phyloP scores from a whole-genome alignment of 192 early-diverging fungal species.

The Kappamyces sp. region DNA sequence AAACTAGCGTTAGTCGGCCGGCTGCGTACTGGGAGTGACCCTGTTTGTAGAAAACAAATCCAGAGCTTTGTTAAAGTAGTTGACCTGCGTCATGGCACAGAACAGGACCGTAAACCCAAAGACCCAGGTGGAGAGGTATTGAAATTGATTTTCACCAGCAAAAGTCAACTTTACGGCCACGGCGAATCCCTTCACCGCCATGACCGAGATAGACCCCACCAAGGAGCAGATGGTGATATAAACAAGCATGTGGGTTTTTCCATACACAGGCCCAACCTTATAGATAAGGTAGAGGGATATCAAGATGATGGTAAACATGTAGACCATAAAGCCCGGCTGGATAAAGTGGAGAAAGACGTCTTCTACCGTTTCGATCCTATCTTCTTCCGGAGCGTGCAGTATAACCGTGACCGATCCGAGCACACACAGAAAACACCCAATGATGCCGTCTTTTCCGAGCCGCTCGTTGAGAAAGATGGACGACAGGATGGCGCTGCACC shows the following conservation, averaged over 20 bases:
- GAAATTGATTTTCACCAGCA: slow-evolving; percentile 87
- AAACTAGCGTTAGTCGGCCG: slow-evolving; percentile 59
- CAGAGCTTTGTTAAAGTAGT: slow-evolving; percentile 97
- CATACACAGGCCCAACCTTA: slow-evolving; percentile 69
- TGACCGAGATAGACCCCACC: slow-evolving; percentile 80
- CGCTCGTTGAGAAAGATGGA: slow-evolving; percentile 84
- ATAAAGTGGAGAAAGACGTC: slow-evolving; percentile 76
- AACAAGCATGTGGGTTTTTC: slow-evolving; percentile 74
- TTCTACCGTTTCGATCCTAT: slow-evolving; percentile 71
- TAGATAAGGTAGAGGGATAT: slow-evolving; percentile 76
- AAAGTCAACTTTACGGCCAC: slow-evolving; percentile 89
- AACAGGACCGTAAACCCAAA: slow-evolving; percentile 72
- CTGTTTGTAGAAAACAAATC: slow-evolving; percentile 85
- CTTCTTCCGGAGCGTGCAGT: slow-evolving; percentile 81
- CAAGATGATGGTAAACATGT: slow-evolving; percentile 59
- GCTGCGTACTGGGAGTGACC: slow-evolving; percentile 38
- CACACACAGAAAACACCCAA: slow-evolving; percentile 86
- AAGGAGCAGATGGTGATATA: slow-evolving; percentile 95
- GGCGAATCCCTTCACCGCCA: slow-evolving; percentile 89
- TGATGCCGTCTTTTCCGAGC: slow-evolving; percentile 72
- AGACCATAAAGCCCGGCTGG: slow-evolving; percentile 78
- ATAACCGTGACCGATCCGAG: slow-evolving; percentile 72
- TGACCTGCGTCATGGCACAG: slow-evolving; percentile 92
- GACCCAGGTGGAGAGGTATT: slow-evolving; percentile 82
- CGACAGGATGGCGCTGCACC: slow-evolving; percentile 71